Base-by-base conservation (phyloP, 345 rosid species). In the Aquilaria yunnanensis region DNA sequence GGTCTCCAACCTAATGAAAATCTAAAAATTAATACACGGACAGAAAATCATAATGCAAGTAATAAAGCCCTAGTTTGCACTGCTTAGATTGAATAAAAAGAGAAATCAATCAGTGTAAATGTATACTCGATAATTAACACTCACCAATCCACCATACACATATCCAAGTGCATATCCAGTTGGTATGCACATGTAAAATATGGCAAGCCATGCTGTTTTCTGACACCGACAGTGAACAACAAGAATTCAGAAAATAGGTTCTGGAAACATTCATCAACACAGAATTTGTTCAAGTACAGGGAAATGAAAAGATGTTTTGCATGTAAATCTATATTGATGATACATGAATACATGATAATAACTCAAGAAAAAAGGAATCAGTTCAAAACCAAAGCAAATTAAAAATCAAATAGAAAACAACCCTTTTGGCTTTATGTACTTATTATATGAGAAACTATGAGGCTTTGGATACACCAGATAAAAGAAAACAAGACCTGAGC, bases 111-210 rank as follows among this genome's bases (percentile, higher is more conserved):
- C 43, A 37, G 43, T 3, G 1, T 37, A 37, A 37, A 37, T 37
- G 43, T 37, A 7, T 1, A 37, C 43, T 37, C 7, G 51, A 37
- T 30, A 14, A 65, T 9, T 47, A 32, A 69, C 23, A 69, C 97
- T 80, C 73, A 94, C 98, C 68, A 80, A 50, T 74, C 97, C 97
- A 61, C 98, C 98, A 60, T 90, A 90, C 47, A 93, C 81, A 67
- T 90, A 93, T 72, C 98, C 98, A 33, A 88, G 14, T 6, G 98
- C 97, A 71, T 83, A 88, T 51, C 98, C 98, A 62, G 90, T 70
- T 2, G 98, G 97, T 74, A 90, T 90, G 63, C 96, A 93, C 98
- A 93, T 93, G 80, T 88, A 93, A 82, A 93, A 93, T 73, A 86
- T 76, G 51, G 82, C 83, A 64, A 93, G 88, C 98, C 98, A 93